Base-by-base conservation (phyloP, 495 filamentous ascomycete genomes). In the Penicillium canescens region DNA sequence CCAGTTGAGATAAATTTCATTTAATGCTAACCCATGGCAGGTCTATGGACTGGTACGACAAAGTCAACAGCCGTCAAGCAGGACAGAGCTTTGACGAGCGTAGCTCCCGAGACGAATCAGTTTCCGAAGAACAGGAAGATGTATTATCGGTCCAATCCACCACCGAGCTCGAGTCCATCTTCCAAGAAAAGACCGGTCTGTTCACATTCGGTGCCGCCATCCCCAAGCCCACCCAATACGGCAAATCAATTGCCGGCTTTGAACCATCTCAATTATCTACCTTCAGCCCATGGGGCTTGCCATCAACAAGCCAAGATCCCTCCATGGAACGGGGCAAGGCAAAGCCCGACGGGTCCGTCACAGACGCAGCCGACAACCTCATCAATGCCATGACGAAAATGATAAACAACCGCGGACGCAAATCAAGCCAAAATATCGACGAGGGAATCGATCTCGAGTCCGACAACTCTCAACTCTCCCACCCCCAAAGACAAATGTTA, bases 41-140 rank as follows among this genome's bases (percentile, higher is more conserved):
- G 45, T 74, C 74, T 0, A 66, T 67, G 50, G 67, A 71, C 26
- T 77, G 74, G 74, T 74, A 77, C 49, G 68, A 73, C 31, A 60
- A 40, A 14, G 24, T 61, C 18, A 59, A 47, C 6, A 46, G 54
- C 11, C 50, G 36, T 2, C 50, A 43, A 9, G 26, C 50, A 4
- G 18, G 37, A 18, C 42, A 57, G 12, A 50, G 26, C 8, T 20
- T 48, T 33, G 54, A 57, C 4, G 51, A 47, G 10, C 48, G 36
- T 9, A 46, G 41, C 48, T 54, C 59, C 4, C 53, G 43, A 7
- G 59, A 56, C 16, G 57, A 53, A 12, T 42, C 56, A 2, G 12
- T 38, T 13, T 26, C 35, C 12, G 55, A 56, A 23, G 37, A 33
- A 34, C 58, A 47, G 23, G 41, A 59, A 21, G 48, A 59, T 39